These are phyloP conservation scores for Ogataea sp. DNA, from an alignment of 805 yeast species.

Conservation along the genomic window DNA sequence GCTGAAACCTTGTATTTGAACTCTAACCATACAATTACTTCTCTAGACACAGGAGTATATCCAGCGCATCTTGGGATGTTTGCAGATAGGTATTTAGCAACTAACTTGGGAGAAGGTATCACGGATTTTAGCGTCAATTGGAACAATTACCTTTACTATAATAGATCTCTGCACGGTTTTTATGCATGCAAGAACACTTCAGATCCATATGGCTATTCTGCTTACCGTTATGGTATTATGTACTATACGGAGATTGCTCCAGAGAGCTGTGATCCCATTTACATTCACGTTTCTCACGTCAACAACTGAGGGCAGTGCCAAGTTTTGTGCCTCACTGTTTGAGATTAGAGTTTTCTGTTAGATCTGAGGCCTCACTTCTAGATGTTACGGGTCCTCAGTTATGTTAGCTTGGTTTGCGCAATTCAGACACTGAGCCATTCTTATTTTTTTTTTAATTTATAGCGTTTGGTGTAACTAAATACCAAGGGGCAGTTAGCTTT, in stretches of 20 bases:
- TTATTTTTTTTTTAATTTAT: too few species aligned
- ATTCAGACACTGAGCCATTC: too few species aligned
- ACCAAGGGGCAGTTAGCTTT: too few species aligned
- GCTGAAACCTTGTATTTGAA: slow-evolving; percentile 15
- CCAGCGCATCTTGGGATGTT: background rate
- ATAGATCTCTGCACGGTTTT: slow-evolving; percentile 25
- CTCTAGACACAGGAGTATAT: slow-evolving; percentile 1
- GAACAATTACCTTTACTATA: slow-evolving; percentile 14
- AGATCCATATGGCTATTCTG: slow-evolving; percentile 33
- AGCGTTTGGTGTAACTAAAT: too few species aligned
- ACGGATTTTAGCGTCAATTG: background rate
- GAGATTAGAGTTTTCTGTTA: too few species aligned
- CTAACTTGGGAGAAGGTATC: background rate
- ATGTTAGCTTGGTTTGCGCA: too few species aligned
- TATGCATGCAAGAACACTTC: slow-evolving; percentile 31
- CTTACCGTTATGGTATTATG: slow-evolving; percentile 16
- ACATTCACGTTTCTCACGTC: background rate
- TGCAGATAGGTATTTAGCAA: slow-evolving; percentile 3
- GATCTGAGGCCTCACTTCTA: too few species aligned
- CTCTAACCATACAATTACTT: slow-evolving; percentile 1
- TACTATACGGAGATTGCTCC: slow-evolving; percentile 12
- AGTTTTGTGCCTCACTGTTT: too few species aligned
- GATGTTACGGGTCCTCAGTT: too few species aligned
- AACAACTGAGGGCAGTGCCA: too few species aligned
- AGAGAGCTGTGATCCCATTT: background rate